Conservation (phyloP, 2,329 filamentous ascomycete genomes). For the Tolypocladium album region DNA sequence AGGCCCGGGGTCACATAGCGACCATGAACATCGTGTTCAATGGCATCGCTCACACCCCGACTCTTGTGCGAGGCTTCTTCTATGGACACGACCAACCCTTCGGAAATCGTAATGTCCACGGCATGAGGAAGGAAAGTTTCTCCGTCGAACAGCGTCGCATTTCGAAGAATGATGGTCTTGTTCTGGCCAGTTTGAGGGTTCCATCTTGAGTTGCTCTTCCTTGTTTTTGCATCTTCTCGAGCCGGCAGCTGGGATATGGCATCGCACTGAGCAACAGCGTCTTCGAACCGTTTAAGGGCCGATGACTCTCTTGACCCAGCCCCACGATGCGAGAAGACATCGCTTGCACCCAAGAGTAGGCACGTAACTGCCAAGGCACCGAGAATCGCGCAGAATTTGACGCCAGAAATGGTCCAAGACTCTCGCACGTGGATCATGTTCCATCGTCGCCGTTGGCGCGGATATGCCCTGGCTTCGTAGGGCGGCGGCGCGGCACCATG, state of each 20-base stretch:
- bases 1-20: slow-evolving; percentile 31
- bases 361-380: neutral
- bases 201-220: neutral
- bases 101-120: neutral
- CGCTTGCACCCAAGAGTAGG: neutral
- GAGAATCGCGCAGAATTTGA: neutral
- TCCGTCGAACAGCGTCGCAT: neutral
- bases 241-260: neutral
- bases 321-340: neutral
- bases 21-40: slow-evolving; percentile 21
- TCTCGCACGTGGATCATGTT: neutral
- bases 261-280: neutral
- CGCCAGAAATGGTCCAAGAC: neutral
- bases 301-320: neutral
- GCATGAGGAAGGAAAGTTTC: neutral
- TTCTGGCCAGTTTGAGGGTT: neutral
- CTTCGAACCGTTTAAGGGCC: neutral
- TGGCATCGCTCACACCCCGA: neutral
- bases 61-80: neutral
- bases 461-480: neutral
- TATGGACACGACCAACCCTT: neutral
- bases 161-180: neutral
- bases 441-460: neutral
- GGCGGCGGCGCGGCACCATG: neutral
- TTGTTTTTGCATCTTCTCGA: neutral